Evolutionary conservation across 2,329 filamentous ascomycete genomes (phyloP), one percentile per base, ranked within the genome.

Genomic region (Nakataea oryzae): DNA sequence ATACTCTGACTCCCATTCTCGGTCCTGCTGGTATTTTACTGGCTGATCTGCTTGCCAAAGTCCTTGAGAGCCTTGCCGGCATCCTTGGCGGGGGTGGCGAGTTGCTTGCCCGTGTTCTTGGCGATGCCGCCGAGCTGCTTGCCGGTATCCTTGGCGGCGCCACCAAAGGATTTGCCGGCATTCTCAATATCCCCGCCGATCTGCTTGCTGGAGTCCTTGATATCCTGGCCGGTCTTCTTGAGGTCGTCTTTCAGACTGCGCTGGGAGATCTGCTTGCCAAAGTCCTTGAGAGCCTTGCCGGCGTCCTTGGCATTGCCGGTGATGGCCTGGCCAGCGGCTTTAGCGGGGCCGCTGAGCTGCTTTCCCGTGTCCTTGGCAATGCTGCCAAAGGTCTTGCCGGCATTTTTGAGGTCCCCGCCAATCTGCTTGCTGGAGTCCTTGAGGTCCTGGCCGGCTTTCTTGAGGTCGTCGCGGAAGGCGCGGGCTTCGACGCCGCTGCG

Each of bases 101-200:
- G 6, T 4, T 12, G 4, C 34, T 47, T 47, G 34, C 34, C 14
- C 14, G 34, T 17, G 30, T 30, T 11, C 30, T 30, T 30, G 30
- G 30, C 30, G 30, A 5, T 11, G 30, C 30, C 30, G 30, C 30
- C 30, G 30, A 30, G 5, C 30, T 30, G 30, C 30, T 30, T 30
- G 30, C 30, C 30, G 6, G 30, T 30, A 11, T 30, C 30, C 11
- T 30, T 30, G 30, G 11, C 30, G 30, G 5, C 30, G 30, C 30
- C 30, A 11, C 5, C 30, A 11, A 30, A 30, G 30, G 6, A 5
- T 11, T 30, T 30, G 30, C 30, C 30, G 30, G 30, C 78, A 76
- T 55, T 69, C 11, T 30, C 11, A 5, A 30, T 11, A 11, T 30
- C 30, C 5, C 11, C 30, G 30, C 30, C 30, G 30, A 30, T 11